A percentile compares a stretch with the other conserved stretches of the same genome.
Evolutionary conservation across 805 yeast species (phyloP).

Genomic region (Yarrowia phangngaensis): DNA sequence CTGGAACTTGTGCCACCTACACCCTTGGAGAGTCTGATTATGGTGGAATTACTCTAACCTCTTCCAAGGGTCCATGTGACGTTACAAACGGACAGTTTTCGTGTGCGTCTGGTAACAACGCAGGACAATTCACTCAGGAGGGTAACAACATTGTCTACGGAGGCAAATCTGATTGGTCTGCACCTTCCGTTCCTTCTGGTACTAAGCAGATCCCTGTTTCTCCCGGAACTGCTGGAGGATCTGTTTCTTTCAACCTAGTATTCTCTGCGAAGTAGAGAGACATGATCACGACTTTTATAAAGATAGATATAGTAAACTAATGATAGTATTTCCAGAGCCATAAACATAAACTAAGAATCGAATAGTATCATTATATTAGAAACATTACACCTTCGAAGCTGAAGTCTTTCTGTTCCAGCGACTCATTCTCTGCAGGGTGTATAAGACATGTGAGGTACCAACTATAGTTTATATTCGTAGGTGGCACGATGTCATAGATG

Average conservation of each 20-base stretch:
- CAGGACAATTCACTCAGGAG: conserved; percentile 56
- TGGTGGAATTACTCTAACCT: conserved; percentile 68
- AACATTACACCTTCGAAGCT: no score
- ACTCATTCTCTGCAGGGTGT: no score
- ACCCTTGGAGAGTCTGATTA: conserved; percentile 53
- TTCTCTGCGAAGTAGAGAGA: conserved; percentile 33
- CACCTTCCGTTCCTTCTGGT: conserved; percentile 45
- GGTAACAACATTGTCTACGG: conserved; percentile 54
- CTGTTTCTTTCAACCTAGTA: conserved; percentile 41
- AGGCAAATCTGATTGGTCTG: conserved; percentile 60
- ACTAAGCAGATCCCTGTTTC: conserved; percentile 49
- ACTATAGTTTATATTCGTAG: no score
- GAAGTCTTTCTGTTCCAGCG: no score
- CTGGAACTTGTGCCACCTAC: conserved; percentile 83
- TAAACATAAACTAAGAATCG: no score
- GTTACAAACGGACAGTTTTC: conserved; percentile 36
- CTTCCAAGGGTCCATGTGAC: conserved; percentile 73
- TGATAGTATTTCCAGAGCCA: no score
- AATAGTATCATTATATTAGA: no score
- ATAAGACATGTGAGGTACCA: no score
- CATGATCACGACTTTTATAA: no score
- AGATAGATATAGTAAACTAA: no score
- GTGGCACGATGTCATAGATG: no score
- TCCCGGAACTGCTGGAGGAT: conserved; percentile 44
- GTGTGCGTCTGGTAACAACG: conserved; percentile 41